Conservation (phyloP, 352 stramenopile species). For the Globisporangium heterothallicum region DNA sequence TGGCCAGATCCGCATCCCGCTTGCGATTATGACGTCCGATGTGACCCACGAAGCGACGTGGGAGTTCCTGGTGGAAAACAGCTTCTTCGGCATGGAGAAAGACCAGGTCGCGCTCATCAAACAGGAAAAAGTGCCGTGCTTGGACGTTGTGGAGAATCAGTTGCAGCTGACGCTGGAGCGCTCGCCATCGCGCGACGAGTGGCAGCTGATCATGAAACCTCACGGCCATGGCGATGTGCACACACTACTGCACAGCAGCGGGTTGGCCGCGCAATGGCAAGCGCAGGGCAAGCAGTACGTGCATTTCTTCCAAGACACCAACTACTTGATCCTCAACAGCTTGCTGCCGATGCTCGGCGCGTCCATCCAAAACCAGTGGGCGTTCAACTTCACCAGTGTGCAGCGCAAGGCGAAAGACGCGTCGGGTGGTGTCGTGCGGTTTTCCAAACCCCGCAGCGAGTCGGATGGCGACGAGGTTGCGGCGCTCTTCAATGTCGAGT, state of each 20-base stretch:
- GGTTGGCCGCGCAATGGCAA: slow-evolving; percentile 66
- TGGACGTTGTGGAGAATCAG: slow-evolving; percentile 61
- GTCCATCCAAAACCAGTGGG: slow-evolving; percentile 72
- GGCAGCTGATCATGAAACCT: slow-evolving; percentile 89
- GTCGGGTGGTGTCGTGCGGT: slow-evolving; percentile 54
- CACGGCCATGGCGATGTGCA: slow-evolving; percentile 99
- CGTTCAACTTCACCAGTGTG: slow-evolving; percentile 93
- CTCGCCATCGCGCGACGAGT: slow-evolving; percentile 20
- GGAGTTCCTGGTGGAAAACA: slow-evolving; percentile 85
- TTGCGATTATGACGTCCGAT: slow-evolving; percentile 98
- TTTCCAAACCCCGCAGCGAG: slow-evolving; percentile 17
- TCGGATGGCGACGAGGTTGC: neutral
- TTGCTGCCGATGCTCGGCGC: slow-evolving; percentile 88
- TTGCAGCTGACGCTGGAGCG: slow-evolving; percentile 75
- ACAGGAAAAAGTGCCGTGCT: slow-evolving; percentile 95
- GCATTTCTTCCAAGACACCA: slow-evolving; percentile 97
- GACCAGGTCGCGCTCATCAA: slow-evolving; percentile 94
- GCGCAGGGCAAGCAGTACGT: slow-evolving; percentile 85
- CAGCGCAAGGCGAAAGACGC: slow-evolving; percentile 93
- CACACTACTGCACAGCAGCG: slow-evolving; percentile 83
- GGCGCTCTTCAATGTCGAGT: slow-evolving; percentile 69
- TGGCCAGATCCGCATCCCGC: slow-evolving; percentile 56
- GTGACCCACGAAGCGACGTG: slow-evolving; percentile 92
- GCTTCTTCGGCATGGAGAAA: slow-evolving; percentile 92
- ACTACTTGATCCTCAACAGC: slow-evolving; percentile 93